Percentiles rank a stretch among this genome's conserved stretches.
phyloP scores from a whole-genome alignment of 2,329 filamentous ascomycete genomes.

The Aureobasidium vineae region DNA sequence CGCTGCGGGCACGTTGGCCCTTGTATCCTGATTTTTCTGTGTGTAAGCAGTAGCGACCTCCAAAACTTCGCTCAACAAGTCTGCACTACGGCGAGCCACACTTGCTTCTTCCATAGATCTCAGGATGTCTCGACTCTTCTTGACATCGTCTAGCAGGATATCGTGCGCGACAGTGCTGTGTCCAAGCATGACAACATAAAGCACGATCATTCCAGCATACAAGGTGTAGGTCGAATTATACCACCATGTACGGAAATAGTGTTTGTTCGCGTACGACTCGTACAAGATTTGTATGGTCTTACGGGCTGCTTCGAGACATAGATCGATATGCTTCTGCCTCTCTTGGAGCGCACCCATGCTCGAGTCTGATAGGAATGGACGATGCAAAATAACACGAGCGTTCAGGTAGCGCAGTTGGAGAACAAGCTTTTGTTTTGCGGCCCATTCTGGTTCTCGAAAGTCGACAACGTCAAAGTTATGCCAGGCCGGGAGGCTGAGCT shows the following conservation, averaged over 20 bases:
- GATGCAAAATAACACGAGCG: conserved; percentile 37
- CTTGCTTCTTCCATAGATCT: conserved; percentile 37
- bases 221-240: conserved; percentile 40
- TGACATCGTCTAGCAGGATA: conserved; percentile 34
- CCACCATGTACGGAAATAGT: conserved; percentile 40
- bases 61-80: conserved; percentile 37
- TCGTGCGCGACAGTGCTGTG: conserved; percentile 23
- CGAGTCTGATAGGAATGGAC: conserved; percentile 35
- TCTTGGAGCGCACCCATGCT: conserved; percentile 22
- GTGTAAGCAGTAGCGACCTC: conserved; percentile 30
- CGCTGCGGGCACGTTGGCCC: no score
- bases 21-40: background rate
- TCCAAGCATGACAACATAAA: conserved; percentile 34
- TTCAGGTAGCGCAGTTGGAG: conserved; percentile 37
- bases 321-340: conserved; percentile 32
- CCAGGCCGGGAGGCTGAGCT: conserved; percentile 20
- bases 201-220: conserved; percentile 39
- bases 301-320: conserved; percentile 35
- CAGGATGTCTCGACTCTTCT: conserved; percentile 38
- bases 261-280: conserved; percentile 36
- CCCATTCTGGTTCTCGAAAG: conserved; percentile 35
- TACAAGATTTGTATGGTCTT: conserved; percentile 37
- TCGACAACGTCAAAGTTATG: conserved; percentile 24
- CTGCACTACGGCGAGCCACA: conserved; percentile 37
- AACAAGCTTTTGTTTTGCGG: conserved; percentile 38